A percentile compares a stretch with the other conserved stretches of the same genome.
phyloP scores from a whole-genome alignment of 2,329 filamentous ascomycete genomes.

The Fusarium sororula region DNA sequence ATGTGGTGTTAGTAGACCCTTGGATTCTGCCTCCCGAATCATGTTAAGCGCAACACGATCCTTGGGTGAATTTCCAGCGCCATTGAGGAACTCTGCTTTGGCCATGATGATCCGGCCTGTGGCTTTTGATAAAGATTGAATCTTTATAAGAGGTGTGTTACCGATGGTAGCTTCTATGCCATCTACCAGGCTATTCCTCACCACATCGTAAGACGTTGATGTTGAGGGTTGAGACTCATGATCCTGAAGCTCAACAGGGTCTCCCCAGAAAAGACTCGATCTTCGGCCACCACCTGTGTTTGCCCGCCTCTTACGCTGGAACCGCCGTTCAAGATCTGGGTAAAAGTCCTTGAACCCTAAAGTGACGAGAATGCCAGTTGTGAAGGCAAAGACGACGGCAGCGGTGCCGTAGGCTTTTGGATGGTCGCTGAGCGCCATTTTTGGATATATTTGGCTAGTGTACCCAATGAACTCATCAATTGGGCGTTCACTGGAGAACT shows the following conservation, averaged over 20 bases:
- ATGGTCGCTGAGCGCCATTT: conserved; percentile 69
- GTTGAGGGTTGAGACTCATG: conserved; percentile 52
- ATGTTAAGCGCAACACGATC: conserved; percentile 93
- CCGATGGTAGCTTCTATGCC: conserved; percentile 94
- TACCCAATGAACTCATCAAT: conserved; percentile 6
- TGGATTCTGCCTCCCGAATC: conserved; percentile 82
- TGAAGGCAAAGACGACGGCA: conserved; percentile 76
- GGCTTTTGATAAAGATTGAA: conserved; percentile 84
- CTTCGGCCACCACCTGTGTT: conserved; percentile 42
- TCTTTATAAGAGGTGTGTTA: conserved; percentile 87
- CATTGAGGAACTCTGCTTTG: conserved; percentile 97
- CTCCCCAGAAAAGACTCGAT: conserved; percentile 57
- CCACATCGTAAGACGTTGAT: conserved; percentile 44
- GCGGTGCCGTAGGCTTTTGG: conserved; percentile 70
- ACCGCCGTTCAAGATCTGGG: conserved; percentile 74
- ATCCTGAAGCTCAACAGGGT: conserved; percentile 65
- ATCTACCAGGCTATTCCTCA: conserved; percentile 60
- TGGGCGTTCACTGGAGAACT: conserved; percentile 6
- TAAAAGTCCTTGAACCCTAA: conserved; percentile 84
- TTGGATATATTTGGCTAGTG: conserved; percentile 40
- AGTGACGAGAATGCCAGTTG: conserved; percentile 79
- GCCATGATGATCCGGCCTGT: conserved; percentile 91
- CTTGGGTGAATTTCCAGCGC: conserved; percentile 92
- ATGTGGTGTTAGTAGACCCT: conserved; percentile 78
- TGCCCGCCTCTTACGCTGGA: conserved; percentile 56